A percentile compares a stretch with the other conserved stretches of the same genome.
Conservation (phyloP, 768 basidiomycete species). For the Epithele typhae region DNA sequence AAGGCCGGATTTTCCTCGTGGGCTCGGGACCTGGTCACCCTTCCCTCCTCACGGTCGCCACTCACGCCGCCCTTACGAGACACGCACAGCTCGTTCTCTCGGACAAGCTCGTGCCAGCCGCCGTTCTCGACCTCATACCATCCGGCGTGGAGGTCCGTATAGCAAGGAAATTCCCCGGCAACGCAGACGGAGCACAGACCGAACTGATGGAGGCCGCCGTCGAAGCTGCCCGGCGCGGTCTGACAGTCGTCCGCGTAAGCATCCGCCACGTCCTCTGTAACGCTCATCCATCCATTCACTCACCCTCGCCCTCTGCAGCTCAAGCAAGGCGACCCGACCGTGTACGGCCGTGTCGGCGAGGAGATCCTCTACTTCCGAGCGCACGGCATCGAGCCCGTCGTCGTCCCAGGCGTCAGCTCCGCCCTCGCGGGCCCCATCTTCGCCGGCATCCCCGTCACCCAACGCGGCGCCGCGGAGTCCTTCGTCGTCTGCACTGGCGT, state of each 20-base stretch:
- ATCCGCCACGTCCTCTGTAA: background rate
- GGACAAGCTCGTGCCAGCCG: conserved; percentile 92
- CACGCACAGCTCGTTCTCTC: conserved; percentile 86
- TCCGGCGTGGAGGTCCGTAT: conserved; percentile 69
- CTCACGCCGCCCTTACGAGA: conserved; percentile 72
- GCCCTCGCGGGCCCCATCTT: conserved; percentile 88
- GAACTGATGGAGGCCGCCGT: conserved; percentile 94
- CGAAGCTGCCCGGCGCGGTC: conserved; percentile 71
- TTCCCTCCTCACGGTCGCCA: conserved; percentile 84
- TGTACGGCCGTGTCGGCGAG: conserved; percentile 93
- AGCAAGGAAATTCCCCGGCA: conserved; percentile 96
- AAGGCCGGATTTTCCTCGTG: conserved; percentile 81
- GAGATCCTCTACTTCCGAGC: conserved; percentile 90
- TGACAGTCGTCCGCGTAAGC: conserved; percentile 83
- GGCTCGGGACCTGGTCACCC: conserved; percentile 97
- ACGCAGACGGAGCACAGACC: conserved; percentile 89
- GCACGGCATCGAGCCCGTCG: conserved; percentile 76
- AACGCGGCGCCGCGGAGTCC: conserved; percentile 89
- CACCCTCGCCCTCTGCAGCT: conserved; percentile 46
- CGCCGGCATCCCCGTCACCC: conserved; percentile 90
- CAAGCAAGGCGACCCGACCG: conserved; percentile 96
- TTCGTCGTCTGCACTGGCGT: conserved; percentile 94
- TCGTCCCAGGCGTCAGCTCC: conserved; percentile 88
- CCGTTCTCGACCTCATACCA: conserved; percentile 84
- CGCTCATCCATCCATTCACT: background rate